Percentiles rank a stretch among this genome's conserved stretches.
These are phyloP conservation scores for Xerocomellus intermedius DNA, from an alignment of 768 basidiomycete species.

Conservation along the genomic window DNA sequence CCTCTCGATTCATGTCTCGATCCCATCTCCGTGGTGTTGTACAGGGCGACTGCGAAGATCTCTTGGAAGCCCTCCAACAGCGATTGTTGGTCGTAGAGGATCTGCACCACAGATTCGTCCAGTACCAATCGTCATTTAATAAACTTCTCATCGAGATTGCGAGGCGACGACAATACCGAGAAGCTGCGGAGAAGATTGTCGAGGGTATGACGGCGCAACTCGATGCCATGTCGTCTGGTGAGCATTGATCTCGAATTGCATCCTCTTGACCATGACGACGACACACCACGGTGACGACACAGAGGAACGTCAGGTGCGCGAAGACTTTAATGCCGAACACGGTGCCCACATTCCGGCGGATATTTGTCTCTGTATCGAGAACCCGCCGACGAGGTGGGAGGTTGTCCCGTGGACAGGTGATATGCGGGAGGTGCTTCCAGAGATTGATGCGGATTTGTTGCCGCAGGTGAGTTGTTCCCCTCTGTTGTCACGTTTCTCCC, in stretches of 20 bases:
- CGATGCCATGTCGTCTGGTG: constrained; percentile 65
- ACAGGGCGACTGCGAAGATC: constrained; percentile 52
- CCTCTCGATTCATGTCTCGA: background rate
- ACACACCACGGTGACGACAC: background rate
- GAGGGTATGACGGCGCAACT: constrained; percentile 64
- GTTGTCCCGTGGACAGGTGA: constrained; percentile 59
- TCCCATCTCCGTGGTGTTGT: background rate
- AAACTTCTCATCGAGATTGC: constrained; percentile 73
- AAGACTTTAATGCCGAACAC: constrained; percentile 69
- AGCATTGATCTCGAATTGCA: background rate
- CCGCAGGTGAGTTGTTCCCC: constrained; percentile 49
- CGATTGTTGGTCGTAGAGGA: constrained; percentile 62
- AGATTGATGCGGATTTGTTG: constrained; percentile 59
- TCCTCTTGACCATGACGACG: background rate
- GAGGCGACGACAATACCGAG: constrained; percentile 63
- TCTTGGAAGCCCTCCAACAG: constrained; percentile 54
- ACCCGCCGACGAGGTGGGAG: constrained; percentile 72
- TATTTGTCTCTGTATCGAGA: constrained; percentile 73
- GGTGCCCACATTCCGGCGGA: constrained; percentile 76
- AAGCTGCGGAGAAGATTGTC: constrained; percentile 63
- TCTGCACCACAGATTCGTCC: constrained; percentile 62
- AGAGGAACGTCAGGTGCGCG: constrained; percentile 70
- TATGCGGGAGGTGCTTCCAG: constrained; percentile 55
- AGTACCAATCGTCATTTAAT: constrained; percentile 71
- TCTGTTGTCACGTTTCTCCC: background rate